Evolutionary conservation across 1,284 basidiomycete species (phyloP).

Genomic region (Moesziomyces sp.): DNA sequence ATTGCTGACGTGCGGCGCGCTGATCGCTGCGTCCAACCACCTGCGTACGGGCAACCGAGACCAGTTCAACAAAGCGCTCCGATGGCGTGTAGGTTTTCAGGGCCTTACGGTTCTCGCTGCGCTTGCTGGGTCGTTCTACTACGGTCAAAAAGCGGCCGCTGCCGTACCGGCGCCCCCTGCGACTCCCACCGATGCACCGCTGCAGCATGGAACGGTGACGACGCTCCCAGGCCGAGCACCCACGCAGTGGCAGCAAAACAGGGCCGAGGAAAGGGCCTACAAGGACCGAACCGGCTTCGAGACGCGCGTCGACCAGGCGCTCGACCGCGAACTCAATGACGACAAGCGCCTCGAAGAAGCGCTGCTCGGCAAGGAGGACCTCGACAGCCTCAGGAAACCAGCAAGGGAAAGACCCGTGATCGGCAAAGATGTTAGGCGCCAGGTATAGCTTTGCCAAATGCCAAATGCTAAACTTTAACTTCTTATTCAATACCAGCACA

Average conservation of each 20-base stretch:
- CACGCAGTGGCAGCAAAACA: conserved; percentile 40
- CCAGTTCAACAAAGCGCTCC: conserved; percentile 62
- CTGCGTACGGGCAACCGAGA: conserved; percentile 62
- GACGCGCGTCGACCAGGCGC: conserved; percentile 22
- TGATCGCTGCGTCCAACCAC: conserved; percentile 60
- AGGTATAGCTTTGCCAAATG: conserved; percentile 10
- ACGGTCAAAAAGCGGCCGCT: conserved; percentile 40
- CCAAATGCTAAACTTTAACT: too few species aligned
- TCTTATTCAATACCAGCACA: too few species aligned
- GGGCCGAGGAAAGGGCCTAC: conserved; percentile 34
- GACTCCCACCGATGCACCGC: conserved; percentile 13
- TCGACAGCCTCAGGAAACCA: conserved; percentile 21
- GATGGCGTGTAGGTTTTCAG: conserved; percentile 66
- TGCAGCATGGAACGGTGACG: conserved; percentile 28
- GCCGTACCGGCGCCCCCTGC: conserved; percentile 28
- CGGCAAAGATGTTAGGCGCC: conserved; percentile 32
- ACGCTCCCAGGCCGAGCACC: conserved; percentile 37
- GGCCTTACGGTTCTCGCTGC: conserved; percentile 64
- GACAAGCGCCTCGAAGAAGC: conserved; percentile 45
- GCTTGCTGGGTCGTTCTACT: conserved; percentile 57
- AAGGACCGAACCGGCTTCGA: conserved; percentile 31
- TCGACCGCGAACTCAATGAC: conserved; percentile 36
- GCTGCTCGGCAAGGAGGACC: conserved; percentile 44
- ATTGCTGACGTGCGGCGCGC: conserved; percentile 59
- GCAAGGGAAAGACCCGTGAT: conserved; percentile 28